phyloP scores from a whole-genome alignment of 2,329 filamentous ascomycete species.

The Curvularia eragrostidis region DNA sequence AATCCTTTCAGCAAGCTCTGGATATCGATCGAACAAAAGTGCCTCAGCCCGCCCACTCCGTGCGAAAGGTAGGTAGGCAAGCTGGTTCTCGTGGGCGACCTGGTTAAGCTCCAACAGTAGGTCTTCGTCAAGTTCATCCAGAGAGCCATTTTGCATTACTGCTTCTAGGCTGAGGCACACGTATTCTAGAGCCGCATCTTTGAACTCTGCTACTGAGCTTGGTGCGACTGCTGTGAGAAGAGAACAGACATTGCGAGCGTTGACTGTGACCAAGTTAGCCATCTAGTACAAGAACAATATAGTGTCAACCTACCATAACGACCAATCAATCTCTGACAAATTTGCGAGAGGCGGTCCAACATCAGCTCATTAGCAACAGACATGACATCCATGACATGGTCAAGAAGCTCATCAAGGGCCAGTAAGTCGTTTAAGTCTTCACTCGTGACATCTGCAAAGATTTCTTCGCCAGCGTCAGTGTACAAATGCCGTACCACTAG shows the following conservation, averaged over 20 bases:
- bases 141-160: conserved; percentile 87
- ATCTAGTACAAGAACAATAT: conserved; percentile 22
- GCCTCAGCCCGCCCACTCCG: conserved; percentile 76
- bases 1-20: conserved; percentile 68
- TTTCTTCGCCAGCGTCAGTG: conserved; percentile 76
- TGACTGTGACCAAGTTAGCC: conserved; percentile 33
- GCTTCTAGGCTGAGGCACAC: conserved; percentile 89
- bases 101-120: conserved; percentile 81
- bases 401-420: conserved; percentile 78
- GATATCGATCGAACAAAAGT: conserved; percentile 69
- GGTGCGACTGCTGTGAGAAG: conserved; percentile 86
- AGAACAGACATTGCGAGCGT: conserved; percentile 77
- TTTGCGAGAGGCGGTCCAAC: conserved; percentile 87
- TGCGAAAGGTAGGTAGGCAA: conserved; percentile 76
- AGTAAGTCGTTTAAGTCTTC: conserved; percentile 58
- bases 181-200: conserved; percentile 86
- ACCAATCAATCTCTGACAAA: conserved; percentile 85
- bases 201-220: conserved; percentile 83
- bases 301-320: conserved; percentile 66
- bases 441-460: conserved; percentile 79
- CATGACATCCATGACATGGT: conserved; percentile 90
- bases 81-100: conserved; percentile 81
- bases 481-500: conserved; percentile 85
- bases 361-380: conserved; percentile 91
- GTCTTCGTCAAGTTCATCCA: conserved; percentile 85